Conservation (phyloP, 805 yeast species). For the Isabelozyma heimii region DNA sequence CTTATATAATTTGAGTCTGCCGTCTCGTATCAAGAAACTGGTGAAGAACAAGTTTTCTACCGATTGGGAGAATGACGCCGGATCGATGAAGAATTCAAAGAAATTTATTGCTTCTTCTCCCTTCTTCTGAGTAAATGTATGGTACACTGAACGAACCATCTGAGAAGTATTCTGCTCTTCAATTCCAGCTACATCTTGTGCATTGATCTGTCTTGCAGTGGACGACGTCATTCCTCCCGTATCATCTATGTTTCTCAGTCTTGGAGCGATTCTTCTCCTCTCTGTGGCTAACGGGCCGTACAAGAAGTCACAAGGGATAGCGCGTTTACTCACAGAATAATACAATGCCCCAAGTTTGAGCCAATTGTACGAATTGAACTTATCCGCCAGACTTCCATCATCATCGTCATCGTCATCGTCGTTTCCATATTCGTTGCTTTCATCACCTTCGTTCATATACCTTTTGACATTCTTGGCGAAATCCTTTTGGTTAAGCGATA, state of each 20-base stretch:
- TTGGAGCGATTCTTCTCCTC: constrained; percentile 38
- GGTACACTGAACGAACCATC: constrained; percentile 56
- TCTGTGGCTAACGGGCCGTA: constrained; percentile 70
- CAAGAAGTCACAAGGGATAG: constrained; percentile 57
- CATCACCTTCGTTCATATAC: constrained; percentile 22
- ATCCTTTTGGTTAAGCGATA: constrained; percentile 47
- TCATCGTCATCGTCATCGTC: constrained; percentile 12
- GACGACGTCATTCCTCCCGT: constrained; percentile 36
- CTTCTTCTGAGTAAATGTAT: constrained; percentile 27
- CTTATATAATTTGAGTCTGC: constrained; percentile 51
- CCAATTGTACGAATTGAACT: constrained; percentile 57
- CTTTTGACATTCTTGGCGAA: constrained; percentile 38
- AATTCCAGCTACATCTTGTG: constrained; percentile 47
- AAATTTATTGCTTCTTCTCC: constrained; percentile 45
- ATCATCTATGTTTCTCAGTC: constrained; percentile 39
- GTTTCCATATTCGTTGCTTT: constrained; percentile 8
- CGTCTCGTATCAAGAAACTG: constrained; percentile 77
- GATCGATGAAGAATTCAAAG: constrained; percentile 69
- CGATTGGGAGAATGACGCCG: constrained; percentile 70
- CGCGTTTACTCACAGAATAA: constrained; percentile 43
- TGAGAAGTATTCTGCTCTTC: constrained; percentile 63
- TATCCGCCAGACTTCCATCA: constrained; percentile 16
- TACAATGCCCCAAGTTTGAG: constrained; percentile 53
- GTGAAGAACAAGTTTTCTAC: constrained; percentile 83
- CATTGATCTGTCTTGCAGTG: constrained; percentile 55